These are phyloP conservation scores for Phytophthora litchii DNA, from an alignment of 352 stramenopile species.

Conservation along the genomic window DNA sequence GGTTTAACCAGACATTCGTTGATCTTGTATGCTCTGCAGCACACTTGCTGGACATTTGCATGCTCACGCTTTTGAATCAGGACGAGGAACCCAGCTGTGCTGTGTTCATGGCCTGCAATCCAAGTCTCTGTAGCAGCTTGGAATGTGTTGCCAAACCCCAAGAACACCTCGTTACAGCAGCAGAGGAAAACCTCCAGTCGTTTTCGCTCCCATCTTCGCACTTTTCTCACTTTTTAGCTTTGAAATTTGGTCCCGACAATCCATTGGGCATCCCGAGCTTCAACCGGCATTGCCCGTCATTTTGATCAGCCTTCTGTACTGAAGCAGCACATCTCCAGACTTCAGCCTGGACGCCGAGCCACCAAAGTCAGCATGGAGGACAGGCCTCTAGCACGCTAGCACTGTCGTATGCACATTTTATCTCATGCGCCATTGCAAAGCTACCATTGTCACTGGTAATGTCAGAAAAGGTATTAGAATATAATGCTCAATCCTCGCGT, in stretches of 20 bases:
- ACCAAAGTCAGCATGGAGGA: background rate
- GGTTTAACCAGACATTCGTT: background rate
- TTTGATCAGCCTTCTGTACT: constrained; percentile 13
- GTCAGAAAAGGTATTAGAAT: too few species aligned
- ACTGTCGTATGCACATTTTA: constrained; percentile 20
- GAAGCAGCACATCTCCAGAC: constrained; percentile 29
- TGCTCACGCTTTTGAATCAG: too few species aligned
- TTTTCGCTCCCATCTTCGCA: constrained; percentile 17
- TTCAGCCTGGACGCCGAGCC: constrained; percentile 4
- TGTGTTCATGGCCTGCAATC: constrained; percentile 8
- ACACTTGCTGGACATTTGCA: background rate
- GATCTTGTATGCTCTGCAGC: background rate
- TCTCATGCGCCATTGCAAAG: constrained; percentile 11
- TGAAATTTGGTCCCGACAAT: constrained; percentile 24
- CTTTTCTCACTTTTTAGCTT: constrained; percentile 15
- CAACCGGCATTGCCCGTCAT: constrained; percentile 12
- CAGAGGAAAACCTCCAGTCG: constrained; percentile 9
- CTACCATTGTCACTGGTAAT: background rate
- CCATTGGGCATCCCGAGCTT: constrained; percentile 15
- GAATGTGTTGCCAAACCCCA: constrained; percentile 2
- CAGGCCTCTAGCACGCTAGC: background rate
- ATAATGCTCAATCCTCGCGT: background rate
- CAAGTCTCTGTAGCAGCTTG: background rate
- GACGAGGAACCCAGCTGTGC: constrained; percentile 8
- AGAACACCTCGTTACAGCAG: constrained; percentile 10